Evolutionary conservation across 1,284 basidiomycete species (phyloP).

Genomic region (Ustilago cynodontis): DNA sequence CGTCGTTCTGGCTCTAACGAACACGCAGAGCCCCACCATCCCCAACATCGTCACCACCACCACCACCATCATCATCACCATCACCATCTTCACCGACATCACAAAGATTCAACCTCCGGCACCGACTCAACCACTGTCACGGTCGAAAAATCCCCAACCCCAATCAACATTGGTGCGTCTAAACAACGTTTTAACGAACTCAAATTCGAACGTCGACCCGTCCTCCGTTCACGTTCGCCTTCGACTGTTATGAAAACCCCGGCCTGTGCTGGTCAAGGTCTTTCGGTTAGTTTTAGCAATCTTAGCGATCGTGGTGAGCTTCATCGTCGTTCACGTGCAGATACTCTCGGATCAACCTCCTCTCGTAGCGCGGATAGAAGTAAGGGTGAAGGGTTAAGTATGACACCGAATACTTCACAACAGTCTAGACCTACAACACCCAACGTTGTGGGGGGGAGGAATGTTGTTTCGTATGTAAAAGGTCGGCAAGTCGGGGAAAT

Average conservation of each 20-base stretch:
- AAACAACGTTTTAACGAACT: constrained; percentile 35
- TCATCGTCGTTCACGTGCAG: constrained; percentile 32
- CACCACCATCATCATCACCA: constrained; percentile 31
- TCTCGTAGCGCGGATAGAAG: constrained; percentile 4
- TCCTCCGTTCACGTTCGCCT: constrained; percentile 58
- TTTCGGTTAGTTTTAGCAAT: constrained; percentile 52
- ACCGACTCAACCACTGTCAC: background rate
- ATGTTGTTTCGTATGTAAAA: constrained; percentile 25
- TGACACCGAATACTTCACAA: constrained; percentile 36
- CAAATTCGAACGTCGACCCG: constrained; percentile 58
- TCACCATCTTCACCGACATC: constrained; percentile 25
- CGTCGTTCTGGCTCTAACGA: background rate
- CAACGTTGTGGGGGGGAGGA: constrained; percentile 13
- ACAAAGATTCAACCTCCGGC: constrained; percentile 11
- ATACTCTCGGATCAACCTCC: constrained; percentile 26
- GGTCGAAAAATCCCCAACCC: constrained; percentile 12
- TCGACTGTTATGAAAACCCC: constrained; percentile 29
- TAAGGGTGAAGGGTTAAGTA: constrained; percentile 31
- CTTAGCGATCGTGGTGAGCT: constrained; percentile 29
- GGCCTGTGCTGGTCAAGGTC: background rate
- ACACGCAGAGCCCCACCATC: constrained; percentile 18
- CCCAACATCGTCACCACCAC: constrained; percentile 24
- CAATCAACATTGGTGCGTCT: constrained; percentile 3
- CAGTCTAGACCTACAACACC: constrained; percentile 40
- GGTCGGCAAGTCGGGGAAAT: constrained; percentile 21